A percentile compares a stretch with the other conserved stretches of the same genome.
Evolutionary conservation across 1,284 basidiomycete species (phyloP).

Genomic region (Heterobasidion parviporum): DNA sequence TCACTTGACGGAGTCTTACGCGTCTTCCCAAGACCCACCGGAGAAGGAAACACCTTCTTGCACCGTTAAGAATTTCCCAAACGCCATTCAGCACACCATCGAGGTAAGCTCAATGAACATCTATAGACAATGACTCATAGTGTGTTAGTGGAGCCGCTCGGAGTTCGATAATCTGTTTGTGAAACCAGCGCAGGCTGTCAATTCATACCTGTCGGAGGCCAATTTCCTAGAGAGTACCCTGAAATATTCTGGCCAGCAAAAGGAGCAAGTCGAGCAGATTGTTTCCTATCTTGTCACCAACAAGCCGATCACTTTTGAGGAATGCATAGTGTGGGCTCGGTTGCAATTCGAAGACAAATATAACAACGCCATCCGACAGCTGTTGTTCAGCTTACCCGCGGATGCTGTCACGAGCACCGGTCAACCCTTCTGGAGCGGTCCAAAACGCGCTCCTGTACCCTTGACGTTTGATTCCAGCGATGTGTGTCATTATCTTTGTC

Average conservation of each 20-base stretch:
- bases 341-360: slow-evolving; percentile 95
- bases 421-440: slow-evolving; percentile 95
- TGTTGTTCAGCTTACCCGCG: slow-evolving; percentile 91
- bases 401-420: slow-evolving; percentile 87
- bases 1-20: slow-evolving; percentile 94
- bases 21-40: slow-evolving; percentile 97
- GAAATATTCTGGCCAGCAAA: slow-evolving; percentile 85
- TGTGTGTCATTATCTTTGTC: slow-evolving; percentile 36
- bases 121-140: slow-evolving; percentile 4
- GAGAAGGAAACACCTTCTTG: slow-evolving; percentile 98
- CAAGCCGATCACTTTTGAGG: slow-evolving; percentile 93
- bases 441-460: slow-evolving; percentile 96
- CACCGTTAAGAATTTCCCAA: slow-evolving; percentile 99
- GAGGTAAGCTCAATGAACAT: slow-evolving; percentile 45
- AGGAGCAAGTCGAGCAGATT: slow-evolving; percentile 89
- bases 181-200: slow-evolving; percentile 91
- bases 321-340: slow-evolving; percentile 96
- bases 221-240: slow-evolving; percentile 91
- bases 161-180: slow-evolving; percentile 93
- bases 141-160: slow-evolving; percentile 80
- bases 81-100: slow-evolving; percentile 98
- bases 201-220: slow-evolving; percentile 94
- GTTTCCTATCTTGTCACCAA: slow-evolving; percentile 86
- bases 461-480: slow-evolving; percentile 82
- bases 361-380: slow-evolving; percentile 89